Conservation (phyloP, 352 stramenopile species). For the Globisporangium yorkense region DNA sequence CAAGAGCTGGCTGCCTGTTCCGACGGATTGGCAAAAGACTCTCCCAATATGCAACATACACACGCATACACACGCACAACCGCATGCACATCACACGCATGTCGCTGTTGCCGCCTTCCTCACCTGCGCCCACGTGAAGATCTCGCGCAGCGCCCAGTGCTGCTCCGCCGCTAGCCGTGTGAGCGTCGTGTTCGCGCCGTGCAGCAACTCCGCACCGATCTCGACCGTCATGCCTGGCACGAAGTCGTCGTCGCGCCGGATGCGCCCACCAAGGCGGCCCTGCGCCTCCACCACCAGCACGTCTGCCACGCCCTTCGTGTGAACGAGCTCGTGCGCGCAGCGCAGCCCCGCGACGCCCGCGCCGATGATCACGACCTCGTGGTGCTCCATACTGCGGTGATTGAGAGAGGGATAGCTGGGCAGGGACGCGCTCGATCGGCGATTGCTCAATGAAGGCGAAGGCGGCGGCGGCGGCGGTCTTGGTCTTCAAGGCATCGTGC, state of each 20-base stretch:
- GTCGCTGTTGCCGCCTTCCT: constrained; percentile 10
- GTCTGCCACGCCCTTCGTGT: constrained; percentile 45
- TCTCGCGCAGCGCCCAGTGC: constrained; percentile 65
- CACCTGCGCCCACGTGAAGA: constrained; percentile 86
- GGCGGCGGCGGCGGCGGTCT: too few species aligned
- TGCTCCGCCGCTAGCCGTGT: constrained; percentile 58
- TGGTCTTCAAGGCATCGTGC: too few species aligned
- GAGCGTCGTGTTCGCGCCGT: constrained; percentile 74
- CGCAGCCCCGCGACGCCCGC: constrained; percentile 61
- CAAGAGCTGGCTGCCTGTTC: background rate
- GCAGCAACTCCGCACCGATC: constrained; percentile 67
- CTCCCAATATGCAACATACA: constrained; percentile 12
- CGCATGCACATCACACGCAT: constrained; percentile 1
- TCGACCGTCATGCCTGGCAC: constrained; percentile 70
- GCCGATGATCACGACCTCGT: constrained; percentile 69
- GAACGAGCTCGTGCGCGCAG: constrained; percentile 55
- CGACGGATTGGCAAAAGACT: background rate
- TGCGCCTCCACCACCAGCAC: constrained; percentile 73
- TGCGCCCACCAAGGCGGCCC: constrained; percentile 58
- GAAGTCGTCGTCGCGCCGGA: constrained; percentile 55
- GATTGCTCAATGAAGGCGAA: constrained; percentile 5
- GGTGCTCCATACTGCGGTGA: constrained; percentile 16
- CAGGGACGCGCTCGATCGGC: background rate
- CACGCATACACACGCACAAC: constrained; percentile 10
- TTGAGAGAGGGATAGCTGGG: background rate